Base-by-base conservation (phyloP, 225 moss, liverwort and hornwort species). In the Straminergon stramineum region DNA sequence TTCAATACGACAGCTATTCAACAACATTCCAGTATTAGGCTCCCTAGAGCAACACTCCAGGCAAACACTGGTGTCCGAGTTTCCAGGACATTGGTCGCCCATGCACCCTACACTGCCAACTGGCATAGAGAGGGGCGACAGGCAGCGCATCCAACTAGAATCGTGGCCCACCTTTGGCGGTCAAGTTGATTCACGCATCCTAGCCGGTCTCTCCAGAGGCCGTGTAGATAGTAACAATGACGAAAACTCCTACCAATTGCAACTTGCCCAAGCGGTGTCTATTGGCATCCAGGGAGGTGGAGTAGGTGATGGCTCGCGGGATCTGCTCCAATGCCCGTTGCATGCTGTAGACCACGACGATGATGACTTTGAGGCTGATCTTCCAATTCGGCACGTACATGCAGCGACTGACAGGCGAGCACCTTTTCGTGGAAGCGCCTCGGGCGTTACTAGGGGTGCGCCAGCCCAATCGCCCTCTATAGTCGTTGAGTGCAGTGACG, bases 321-420 rank as follows among this genome's bases (percentile, higher is more conserved):
- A 10, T 48, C 48, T 10, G 48, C 48, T 48, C 48, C 48, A 48
- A 48, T 69, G n/a, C 69, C 0, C 7, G 7, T 12, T 13, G 13
- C 69, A 69, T 23, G 21, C 7, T 0, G n/a, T n/a, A n/a, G n/a
- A n/a, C n/a, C 2, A 69, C 3, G 1, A 1, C 5, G 5, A 70
- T 70, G 41, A 70, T 2, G 41, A 70, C 41, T 70, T 70, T 5
- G 0, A 70, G 15, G 24, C 1, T 70, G 14, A 41, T 70, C 39
- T 70, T 70, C 26, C 15, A 70, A 41, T 41, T 41, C 5, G 15
- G 24, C 70, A 15, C 41, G 24, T 70, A 70, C 3, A 8, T 26
- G 70, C 41, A 70, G 15, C 24, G 8, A 70, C 24, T 41, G 24
- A 41, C 0, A 1, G 26, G 24, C 24, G 5, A 70, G 41, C 70